These are phyloP conservation scores for Hansenula anomala DNA, from an alignment of 1,139 yeast genomes.

Conservation along the genomic window DNA sequence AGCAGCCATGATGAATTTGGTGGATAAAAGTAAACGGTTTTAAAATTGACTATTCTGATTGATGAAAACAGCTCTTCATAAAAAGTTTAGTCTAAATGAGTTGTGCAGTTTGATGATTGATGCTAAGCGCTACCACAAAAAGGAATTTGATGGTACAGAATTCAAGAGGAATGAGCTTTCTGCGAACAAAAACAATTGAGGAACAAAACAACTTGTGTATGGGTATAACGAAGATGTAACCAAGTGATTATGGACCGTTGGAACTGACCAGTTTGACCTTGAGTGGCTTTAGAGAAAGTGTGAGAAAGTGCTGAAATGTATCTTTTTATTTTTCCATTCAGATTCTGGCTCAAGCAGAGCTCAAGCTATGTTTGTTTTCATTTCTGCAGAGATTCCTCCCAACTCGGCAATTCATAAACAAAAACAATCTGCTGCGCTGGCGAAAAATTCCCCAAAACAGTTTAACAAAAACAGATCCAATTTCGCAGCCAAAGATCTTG, in stretches of 20 bases:
- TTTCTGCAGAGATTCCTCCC: slow-evolving; percentile 9
- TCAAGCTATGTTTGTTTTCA: slow-evolving; percentile 11
- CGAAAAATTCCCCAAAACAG: not conserved
- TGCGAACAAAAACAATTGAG: not conserved
- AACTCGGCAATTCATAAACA: slow-evolving; percentile 18
- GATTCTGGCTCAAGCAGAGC: not conserved
- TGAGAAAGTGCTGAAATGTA: not conserved
- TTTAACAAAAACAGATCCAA: slow-evolving; percentile 1
- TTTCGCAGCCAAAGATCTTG: no score
- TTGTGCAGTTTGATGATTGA: not conserved
- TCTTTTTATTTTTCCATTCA: not conserved
- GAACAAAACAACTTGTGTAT: not conserved
- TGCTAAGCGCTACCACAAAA: slow-evolving; percentile 2
- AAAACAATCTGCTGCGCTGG: slow-evolving; percentile 8
- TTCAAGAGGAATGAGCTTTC: not conserved
- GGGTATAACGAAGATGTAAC: no score
- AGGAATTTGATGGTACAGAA: not conserved
- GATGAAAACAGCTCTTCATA: no score
- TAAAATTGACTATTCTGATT: no score
- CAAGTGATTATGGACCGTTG: no score
- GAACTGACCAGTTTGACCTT: no score
- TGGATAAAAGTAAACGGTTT: no score
- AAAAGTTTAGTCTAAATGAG: not conserved
- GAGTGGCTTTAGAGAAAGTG: no score
- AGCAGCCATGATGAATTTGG: slow-evolving; percentile 19